Percentiles rank a stretch among this genome's conserved stretches.
phyloP scores from a whole-genome alignment of 805 yeast species.

The Saccharomycopsis oosterbeekiorum region DNA sequence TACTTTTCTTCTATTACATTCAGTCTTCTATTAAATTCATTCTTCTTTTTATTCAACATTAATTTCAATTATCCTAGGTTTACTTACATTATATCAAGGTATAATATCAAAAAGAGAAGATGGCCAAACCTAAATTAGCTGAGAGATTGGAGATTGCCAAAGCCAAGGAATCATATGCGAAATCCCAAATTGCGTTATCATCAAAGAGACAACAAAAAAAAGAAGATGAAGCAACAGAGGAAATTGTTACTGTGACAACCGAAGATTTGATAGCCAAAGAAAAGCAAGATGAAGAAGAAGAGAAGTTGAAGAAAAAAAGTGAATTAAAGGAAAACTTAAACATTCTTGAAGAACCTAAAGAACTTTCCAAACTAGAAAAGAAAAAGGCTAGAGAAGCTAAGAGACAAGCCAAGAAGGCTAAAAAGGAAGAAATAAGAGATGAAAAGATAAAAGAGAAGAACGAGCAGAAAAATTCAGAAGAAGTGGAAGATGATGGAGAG shows the following conservation, averaged over 20 bases:
- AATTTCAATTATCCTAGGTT: too few relatives aligned
- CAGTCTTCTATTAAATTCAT: too few relatives aligned
- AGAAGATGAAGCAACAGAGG: not conserved
- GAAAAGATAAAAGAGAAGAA: conserved; percentile 18
- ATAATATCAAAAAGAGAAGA: not conserved
- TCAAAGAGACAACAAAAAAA: not conserved
- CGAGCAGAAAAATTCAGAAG: conserved; percentile 16
- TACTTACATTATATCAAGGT: not conserved
- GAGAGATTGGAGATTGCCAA: conserved; percentile 17
- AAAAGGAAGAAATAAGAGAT: conserved; percentile 11
- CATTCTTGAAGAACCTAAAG: conserved; percentile 4
- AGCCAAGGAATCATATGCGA: conserved; percentile 11
- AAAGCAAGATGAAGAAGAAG: conserved; percentile 10
- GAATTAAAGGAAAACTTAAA: not conserved
- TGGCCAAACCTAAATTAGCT: conserved; percentile 18
- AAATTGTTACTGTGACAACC: not conserved
- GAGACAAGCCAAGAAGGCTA: conserved; percentile 20
- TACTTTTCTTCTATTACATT: not conserved
- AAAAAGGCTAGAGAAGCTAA: conserved; percentile 21
- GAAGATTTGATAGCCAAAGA: conserved; percentile 5
- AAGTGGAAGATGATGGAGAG: conserved; percentile 20
- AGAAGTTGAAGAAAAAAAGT: not conserved
- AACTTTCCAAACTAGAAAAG: conserved; percentile 6
- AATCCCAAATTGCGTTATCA: not conserved
- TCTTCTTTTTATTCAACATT: too few relatives aligned